Evolutionary conservation across 106 monocot genomes (phyloP).

Genomic region (Dactylorhiza incarnata): DNA sequence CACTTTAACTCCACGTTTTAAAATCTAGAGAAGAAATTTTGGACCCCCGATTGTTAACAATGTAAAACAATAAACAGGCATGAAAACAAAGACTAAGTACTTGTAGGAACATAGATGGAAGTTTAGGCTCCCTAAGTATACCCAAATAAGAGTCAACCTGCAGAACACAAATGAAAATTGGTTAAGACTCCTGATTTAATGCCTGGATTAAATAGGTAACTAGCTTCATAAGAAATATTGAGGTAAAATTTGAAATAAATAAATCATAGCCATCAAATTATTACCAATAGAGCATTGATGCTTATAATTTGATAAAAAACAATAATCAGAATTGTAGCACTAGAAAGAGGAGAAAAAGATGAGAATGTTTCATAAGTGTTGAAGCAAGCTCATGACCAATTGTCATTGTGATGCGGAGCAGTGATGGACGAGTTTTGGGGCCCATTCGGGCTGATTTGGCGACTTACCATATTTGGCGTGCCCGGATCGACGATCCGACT

Average conservation of each 20-base stretch:
- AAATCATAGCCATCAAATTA: background rate
- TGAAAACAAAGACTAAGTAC: constrained; percentile 28
- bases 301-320: background rate
- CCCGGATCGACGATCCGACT: too few relatives aligned
- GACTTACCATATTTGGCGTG: too few relatives aligned
- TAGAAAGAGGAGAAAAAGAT: background rate
- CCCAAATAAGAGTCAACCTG: constrained; percentile 89
- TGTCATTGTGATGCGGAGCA: too few relatives aligned
- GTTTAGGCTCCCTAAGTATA: constrained; percentile 90
- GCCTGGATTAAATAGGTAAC: background rate
- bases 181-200: background rate
- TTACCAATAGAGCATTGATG: background rate
- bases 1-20: constrained; percentile 14
- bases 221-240: constrained; percentile 1
- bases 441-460: too few relatives aligned
- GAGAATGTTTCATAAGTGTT: background rate
- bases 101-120: constrained; percentile 91
- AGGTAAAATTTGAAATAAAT: background rate
- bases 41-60: constrained; percentile 1
- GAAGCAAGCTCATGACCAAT: background rate
- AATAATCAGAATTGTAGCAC: background rate
- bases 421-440: too few relatives aligned
- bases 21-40: constrained; percentile 2
- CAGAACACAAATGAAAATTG: constrained; percentile 7
- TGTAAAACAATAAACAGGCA: constrained; percentile 8